Evolutionary conservation across 2,329 filamentous ascomycete species (phyloP).

Genomic region (Chaetomium sp.): DNA sequence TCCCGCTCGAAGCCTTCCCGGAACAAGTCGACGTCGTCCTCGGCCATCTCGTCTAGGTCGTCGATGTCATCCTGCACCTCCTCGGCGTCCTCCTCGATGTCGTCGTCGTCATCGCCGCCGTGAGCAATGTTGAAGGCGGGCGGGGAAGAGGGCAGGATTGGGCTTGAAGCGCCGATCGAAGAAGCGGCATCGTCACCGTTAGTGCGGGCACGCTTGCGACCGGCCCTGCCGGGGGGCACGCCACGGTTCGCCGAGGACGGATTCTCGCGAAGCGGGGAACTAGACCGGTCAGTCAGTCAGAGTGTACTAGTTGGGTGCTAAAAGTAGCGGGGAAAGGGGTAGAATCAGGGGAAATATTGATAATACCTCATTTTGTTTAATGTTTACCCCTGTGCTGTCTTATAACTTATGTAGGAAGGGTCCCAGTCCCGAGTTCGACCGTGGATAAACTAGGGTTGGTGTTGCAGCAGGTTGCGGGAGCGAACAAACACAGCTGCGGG

Average conservation of each 20-base stretch:
- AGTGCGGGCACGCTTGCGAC: slow-evolving; percentile 50
- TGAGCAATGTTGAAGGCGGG: slow-evolving; percentile 59
- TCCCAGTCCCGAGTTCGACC: background rate
- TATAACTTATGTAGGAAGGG: too few species aligned
- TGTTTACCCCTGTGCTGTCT: too few species aligned
- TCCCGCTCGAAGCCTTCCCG: slow-evolving; percentile 67
- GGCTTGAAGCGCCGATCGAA: slow-evolving; percentile 49
- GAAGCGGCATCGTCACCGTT: slow-evolving; percentile 46
- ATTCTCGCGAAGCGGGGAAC: slow-evolving; percentile 75
- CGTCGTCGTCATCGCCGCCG: slow-evolving; percentile 63
- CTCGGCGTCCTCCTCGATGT: slow-evolving; percentile 65
- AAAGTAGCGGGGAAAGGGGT: too few species aligned
- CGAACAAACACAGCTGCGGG: background rate
- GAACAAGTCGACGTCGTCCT: slow-evolving; percentile 75
- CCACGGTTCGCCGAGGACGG: slow-evolving; percentile 81
- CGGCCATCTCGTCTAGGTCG: slow-evolving; percentile 74
- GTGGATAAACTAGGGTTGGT: background rate
- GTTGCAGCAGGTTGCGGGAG: slow-evolving; percentile 8
- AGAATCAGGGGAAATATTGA: too few species aligned
- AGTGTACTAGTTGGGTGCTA: background rate
- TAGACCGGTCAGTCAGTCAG: slow-evolving; percentile 30
- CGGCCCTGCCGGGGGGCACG: slow-evolving; percentile 39
- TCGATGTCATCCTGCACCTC: slow-evolving; percentile 68
- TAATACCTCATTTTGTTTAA: slow-evolving; percentile 24
- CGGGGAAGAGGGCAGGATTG: slow-evolving; percentile 58